Base-by-base conservation (phyloP, 805 yeast genomes). In the Candida berthetii region DNA sequence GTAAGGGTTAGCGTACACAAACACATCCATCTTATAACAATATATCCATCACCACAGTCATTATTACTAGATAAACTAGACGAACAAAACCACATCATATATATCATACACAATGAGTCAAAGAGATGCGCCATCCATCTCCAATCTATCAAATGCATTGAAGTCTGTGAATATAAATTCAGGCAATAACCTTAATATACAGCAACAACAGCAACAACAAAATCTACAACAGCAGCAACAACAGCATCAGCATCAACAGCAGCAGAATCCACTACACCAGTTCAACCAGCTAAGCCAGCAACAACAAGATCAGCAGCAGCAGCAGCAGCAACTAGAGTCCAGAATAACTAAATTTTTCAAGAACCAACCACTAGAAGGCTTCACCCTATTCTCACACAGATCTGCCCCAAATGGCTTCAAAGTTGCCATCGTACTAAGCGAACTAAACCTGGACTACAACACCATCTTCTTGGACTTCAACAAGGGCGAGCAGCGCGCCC, bases 321-420 rank as follows among this genome's bases (percentile, higher is more conserved):
- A 65, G 42, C 65, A 71, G 51, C 76, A 69, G 46, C 63, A 62
- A 49, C 65, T 74, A 48, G 71, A 72, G 51, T 69, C 83, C 18
- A 67, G 95, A 47, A 76, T 88, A 40, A 72, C 83, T 24, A 71
- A 75, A 47, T 88, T 86, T 59, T 83, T 87, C 57, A 78, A 75
- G 48, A 80, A 82, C 54, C 84, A 81, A 50, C 95, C 96, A 10
- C 62, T 73, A 16, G 84, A 81, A 48, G 97, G 97, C 1, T 86
- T 76, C 61, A 87, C 96, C 1, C 69, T 90, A 37, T 88, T 77
- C 48, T 85, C 76, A 54, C 95, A 64, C 79, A 82, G 95, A 50
- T 82, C 91, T 3, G 96, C 96, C 1, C 97, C 97, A 22, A 90
- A 90, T 62, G 97, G 97, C 2, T 90, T 87, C 71, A 91, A 93